These are phyloP conservation scores for Hypoxylon sp. DNA, from an alignment of 2,329 filamentous ascomycete genomes.

Conservation along the genomic window DNA sequence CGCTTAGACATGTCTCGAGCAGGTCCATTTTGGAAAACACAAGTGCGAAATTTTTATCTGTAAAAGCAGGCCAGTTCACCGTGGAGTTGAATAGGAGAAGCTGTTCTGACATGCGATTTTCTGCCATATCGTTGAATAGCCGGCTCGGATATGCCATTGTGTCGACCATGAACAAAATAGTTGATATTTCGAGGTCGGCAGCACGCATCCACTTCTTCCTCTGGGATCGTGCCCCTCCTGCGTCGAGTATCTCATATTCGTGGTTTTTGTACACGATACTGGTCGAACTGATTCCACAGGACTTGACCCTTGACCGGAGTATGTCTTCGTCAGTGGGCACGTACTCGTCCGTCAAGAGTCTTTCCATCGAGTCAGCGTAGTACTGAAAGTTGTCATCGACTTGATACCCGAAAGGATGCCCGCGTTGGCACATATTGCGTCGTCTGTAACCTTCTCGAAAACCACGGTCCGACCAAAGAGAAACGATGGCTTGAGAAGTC, in stretches of 20 bases:
- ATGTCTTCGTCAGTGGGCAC: neutral
- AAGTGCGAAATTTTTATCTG: neutral
- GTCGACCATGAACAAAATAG: neutral
- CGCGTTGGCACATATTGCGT: too few relatives aligned
- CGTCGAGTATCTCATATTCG: neutral
- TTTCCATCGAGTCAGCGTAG: neutral
- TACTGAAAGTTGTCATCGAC: neutral
- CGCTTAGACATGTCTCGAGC: neutral
- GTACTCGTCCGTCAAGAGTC: neutral
- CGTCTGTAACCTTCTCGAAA: neutral
- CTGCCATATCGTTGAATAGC: neutral
- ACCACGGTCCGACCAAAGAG: neutral
- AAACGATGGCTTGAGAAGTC: neutral
- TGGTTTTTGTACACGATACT: neutral
- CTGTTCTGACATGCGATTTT: neutral
- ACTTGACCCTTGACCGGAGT: neutral
- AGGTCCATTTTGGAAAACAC: neutral
- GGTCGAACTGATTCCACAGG: neutral
- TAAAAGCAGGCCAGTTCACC: neutral
- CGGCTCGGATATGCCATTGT: neutral
- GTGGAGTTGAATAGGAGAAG: neutral
- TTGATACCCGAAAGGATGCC: too few relatives aligned
- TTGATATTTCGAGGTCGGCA: neutral
- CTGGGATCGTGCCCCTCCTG: neutral
- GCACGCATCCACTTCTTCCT: neutral